Conservation (phyloP, 2,329 filamentous ascomycete species). For the Mycogone perniciosa region DNA sequence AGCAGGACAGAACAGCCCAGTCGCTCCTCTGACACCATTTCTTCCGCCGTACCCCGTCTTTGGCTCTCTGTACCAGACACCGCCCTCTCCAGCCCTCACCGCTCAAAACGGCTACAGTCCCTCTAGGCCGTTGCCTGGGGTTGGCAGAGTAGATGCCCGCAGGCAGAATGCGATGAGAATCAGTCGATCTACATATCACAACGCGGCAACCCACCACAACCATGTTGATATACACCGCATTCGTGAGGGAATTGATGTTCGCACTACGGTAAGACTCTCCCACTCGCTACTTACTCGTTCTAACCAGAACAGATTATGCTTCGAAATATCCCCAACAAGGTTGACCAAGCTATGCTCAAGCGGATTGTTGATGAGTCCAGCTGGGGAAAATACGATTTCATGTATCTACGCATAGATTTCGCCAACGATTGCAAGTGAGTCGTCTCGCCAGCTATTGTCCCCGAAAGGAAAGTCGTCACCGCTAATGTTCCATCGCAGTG, state of each 20-base stretch:
- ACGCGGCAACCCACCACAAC: slow-evolving; percentile 49
- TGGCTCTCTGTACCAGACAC: slow-evolving; percentile 25
- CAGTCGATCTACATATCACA: slow-evolving; percentile 40
- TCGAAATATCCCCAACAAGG: slow-evolving; percentile 88
- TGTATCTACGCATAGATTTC: slow-evolving; percentile 90
- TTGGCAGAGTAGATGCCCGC: slow-evolving; percentile 34
- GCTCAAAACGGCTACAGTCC: slow-evolving; percentile 34
- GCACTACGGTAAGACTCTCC: slow-evolving; percentile 57
- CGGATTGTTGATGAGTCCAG: slow-evolving; percentile 70
- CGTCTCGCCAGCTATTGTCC: not conserved
- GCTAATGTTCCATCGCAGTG: slow-evolving; percentile 44
- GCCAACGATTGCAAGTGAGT: slow-evolving; percentile 76
- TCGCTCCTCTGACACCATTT: slow-evolving; percentile 24
- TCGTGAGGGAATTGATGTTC: slow-evolving; percentile 61
- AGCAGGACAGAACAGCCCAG: slow-evolving; percentile 12
- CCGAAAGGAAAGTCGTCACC: not conserved
- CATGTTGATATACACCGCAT: slow-evolving; percentile 57
- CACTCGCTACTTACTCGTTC: not conserved
- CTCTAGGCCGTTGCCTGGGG: slow-evolving; percentile 30
- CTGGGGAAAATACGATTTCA: slow-evolving; percentile 83
- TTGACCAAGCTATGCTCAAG: slow-evolving; percentile 73
- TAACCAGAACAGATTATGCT: slow-evolving; percentile 67
- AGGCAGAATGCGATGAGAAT: slow-evolving; percentile 45
- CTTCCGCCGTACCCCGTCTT: slow-evolving; percentile 27
- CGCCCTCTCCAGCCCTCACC: slow-evolving; percentile 29